These are phyloP conservation scores for Leccinellum albellum DNA, from an alignment of 768 basidiomycete species.

Conservation along the genomic window DNA sequence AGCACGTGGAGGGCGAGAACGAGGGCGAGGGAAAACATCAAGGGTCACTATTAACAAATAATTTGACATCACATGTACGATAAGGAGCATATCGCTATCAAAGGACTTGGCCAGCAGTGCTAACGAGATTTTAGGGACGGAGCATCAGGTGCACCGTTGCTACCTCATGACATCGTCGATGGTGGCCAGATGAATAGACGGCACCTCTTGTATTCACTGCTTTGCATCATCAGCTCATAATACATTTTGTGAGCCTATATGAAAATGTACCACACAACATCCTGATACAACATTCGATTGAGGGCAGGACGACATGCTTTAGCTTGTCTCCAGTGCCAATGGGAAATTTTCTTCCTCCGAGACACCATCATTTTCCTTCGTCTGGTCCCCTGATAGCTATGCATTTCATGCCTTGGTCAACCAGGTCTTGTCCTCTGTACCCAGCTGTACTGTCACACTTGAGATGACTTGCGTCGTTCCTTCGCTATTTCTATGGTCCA, in stretches of 20 bases:
- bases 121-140: slow-evolving; percentile 99
- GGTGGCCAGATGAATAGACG: slow-evolving; percentile 75
- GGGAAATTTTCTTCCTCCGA: slow-evolving; percentile 15
- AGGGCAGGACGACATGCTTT: not conserved
- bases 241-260: not conserved
- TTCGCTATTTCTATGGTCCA: slow-evolving; percentile 36
- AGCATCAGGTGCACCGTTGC: slow-evolving; percentile 94
- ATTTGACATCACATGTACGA: no score
- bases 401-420: slow-evolving; percentile 37
- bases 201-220: slow-evolving; percentile 17
- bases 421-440: slow-evolving; percentile 26
- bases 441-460: slow-evolving; percentile 28
- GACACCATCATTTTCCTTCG: slow-evolving; percentile 7
- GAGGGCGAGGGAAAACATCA: no score
- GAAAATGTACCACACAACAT: no score
- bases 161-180: slow-evolving; percentile 91
- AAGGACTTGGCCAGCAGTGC: slow-evolving; percentile 82
- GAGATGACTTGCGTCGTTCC: slow-evolving; percentile 38
- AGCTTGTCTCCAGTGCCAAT: slow-evolving; percentile 9
- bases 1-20: no score
- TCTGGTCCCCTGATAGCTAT: slow-evolving; percentile 10
- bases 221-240: slow-evolving; percentile 10
- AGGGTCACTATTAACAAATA: no score
- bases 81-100: no score
- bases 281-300: not conserved